Evolutionary conservation across 768 basidiomycete genomes (phyloP).

Genomic region (Leccinum uliginosum): DNA sequence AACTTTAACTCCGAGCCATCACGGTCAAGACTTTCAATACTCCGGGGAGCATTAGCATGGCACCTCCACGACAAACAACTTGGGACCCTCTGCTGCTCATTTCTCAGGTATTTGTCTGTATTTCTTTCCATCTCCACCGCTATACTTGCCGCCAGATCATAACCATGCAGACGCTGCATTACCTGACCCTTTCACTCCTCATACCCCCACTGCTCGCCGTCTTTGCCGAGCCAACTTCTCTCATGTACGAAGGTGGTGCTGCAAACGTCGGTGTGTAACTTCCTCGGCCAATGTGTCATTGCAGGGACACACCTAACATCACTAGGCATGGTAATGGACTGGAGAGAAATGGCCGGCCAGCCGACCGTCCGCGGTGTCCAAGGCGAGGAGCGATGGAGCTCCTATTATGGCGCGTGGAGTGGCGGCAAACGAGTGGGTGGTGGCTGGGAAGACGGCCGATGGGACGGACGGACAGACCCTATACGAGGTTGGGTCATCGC

Average conservation of each 20-base stretch:
- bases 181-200: slow-evolving; percentile 80
- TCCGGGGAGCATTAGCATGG: slow-evolving; percentile 22
- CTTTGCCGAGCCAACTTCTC: slow-evolving; percentile 68
- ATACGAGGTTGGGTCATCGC: slow-evolving; percentile 89
- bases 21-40: background rate
- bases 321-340: slow-evolving; percentile 91
- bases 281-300: background rate
- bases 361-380: slow-evolving; percentile 68
- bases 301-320: background rate
- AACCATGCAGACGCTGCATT: slow-evolving; percentile 89
- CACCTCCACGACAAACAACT: slow-evolving; percentile 42
- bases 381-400: slow-evolving; percentile 61
- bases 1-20: background rate
- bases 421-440: slow-evolving; percentile 71
- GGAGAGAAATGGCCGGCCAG: slow-evolving; percentile 90
- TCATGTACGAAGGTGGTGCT: slow-evolving; percentile 73
- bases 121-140: background rate
- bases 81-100: slow-evolving; percentile 91
- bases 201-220: slow-evolving; percentile 72
- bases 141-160: slow-evolving; percentile 61
- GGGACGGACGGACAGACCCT: slow-evolving; percentile 72
- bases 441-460: slow-evolving; percentile 43
- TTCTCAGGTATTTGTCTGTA: slow-evolving; percentile 58
- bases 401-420: slow-evolving; percentile 74
- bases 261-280: slow-evolving; percentile 65